phyloP scores from a whole-genome alignment of 768 basidiomycete species.

The Cyclocybe aegerita region DNA sequence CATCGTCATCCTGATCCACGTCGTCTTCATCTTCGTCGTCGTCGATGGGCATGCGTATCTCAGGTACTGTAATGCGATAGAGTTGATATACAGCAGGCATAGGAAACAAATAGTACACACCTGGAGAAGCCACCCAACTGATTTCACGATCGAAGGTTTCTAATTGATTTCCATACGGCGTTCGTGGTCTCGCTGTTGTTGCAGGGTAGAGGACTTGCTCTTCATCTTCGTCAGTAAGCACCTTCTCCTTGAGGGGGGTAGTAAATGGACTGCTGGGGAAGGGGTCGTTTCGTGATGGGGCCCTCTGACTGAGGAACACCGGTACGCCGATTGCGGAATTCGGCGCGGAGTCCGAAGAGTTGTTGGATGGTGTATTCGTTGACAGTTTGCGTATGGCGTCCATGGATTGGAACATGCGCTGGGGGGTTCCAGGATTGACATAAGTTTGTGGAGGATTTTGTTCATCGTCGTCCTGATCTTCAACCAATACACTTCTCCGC shows the following conservation, averaged over 20 bases:
- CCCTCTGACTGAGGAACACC: constrained; percentile 43
- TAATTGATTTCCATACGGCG: constrained; percentile 36
- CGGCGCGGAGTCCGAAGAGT: constrained; percentile 42
- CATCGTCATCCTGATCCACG: constrained; percentile 34
- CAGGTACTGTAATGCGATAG: constrained; percentile 41
- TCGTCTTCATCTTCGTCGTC: constrained; percentile 53
- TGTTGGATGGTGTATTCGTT: constrained; percentile 53
- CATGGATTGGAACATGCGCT: constrained; percentile 31
- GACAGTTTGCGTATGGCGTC: constrained; percentile 38
- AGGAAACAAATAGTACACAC: constrained; percentile 37
- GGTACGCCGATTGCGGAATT: constrained; percentile 48
- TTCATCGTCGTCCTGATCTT: constrained; percentile 66
- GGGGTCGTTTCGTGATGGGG: constrained; percentile 54
- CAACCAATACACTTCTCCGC: constrained; percentile 65
- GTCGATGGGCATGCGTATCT: constrained; percentile 64
- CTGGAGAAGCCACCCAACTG: constrained; percentile 77
- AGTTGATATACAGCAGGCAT: constrained; percentile 6
- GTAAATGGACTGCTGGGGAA: constrained; percentile 74
- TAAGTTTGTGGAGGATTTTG: constrained; percentile 32
- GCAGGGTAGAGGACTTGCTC: constrained; percentile 67
- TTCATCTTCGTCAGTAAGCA: constrained; percentile 61
- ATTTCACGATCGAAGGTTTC: constrained; percentile 56
- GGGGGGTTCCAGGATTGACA: constrained; percentile 42
- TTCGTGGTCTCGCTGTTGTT: constrained; percentile 49
- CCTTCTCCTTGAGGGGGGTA: constrained; percentile 64